phyloP scores from a whole-genome alignment of 768 basidiomycete genomes.

The Hypholoma sublateritium region DNA sequence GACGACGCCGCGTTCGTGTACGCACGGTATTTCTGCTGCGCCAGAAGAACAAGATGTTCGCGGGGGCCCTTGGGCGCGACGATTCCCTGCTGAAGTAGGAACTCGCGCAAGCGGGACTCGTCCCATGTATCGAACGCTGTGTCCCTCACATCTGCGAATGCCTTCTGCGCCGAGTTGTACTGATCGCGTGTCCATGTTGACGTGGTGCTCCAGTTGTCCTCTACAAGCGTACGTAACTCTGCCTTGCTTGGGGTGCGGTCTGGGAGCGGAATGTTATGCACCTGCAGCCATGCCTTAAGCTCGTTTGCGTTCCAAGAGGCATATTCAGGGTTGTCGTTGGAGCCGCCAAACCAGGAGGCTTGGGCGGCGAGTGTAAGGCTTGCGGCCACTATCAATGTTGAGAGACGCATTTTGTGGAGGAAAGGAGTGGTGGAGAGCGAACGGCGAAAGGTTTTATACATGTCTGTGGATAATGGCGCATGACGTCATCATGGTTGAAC shows the following conservation, averaged over 20 bases:
- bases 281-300: slow-evolving; percentile 67
- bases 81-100: slow-evolving; percentile 84
- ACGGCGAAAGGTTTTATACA: slow-evolving; percentile 14
- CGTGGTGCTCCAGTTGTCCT: slow-evolving; percentile 58
- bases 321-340: slow-evolving; percentile 35
- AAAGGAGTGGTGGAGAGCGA: neutral
- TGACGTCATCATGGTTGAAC: slow-evolving; percentile 18
- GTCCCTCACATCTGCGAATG: slow-evolving; percentile 59
- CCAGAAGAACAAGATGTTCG: slow-evolving; percentile 79
- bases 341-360: slow-evolving; percentile 53
- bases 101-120: slow-evolving; percentile 78
- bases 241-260: slow-evolving; percentile 39
- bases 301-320: slow-evolving; percentile 62
- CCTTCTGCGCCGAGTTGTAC: slow-evolving; percentile 60
- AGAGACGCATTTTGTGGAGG: slow-evolving; percentile 20
- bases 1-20: slow-evolving; percentile 62
- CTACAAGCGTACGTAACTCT: slow-evolving; percentile 47
- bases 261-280: slow-evolving; percentile 60
- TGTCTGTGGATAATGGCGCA: slow-evolving; percentile 14
- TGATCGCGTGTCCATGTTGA: slow-evolving; percentile 63
- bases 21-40: slow-evolving; percentile 65
- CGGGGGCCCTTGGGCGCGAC: slow-evolving; percentile 76
- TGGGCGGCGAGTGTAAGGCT: slow-evolving; percentile 34
- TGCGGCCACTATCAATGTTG: slow-evolving; percentile 20
- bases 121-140: slow-evolving; percentile 79